A percentile compares a stretch with the other conserved stretches of the same genome.
These are phyloP conservation scores for Trematosphaeria pertusa DNA, from an alignment of 2,329 filamentous ascomycete species.

Conservation along the genomic window DNA sequence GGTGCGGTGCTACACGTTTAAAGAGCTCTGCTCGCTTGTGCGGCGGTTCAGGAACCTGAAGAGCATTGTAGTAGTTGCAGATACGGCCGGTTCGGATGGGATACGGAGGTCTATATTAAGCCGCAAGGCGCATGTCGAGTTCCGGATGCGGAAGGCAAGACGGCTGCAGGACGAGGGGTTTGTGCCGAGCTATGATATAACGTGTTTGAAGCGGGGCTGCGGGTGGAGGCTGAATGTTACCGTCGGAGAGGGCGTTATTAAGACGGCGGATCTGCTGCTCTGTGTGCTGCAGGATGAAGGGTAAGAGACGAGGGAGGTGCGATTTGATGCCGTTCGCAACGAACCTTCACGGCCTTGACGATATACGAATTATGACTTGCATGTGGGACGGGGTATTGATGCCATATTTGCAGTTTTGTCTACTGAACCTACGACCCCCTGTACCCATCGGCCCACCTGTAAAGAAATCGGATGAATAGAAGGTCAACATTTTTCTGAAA, in stretches of 20 bases:
- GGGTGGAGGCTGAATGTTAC: not conserved
- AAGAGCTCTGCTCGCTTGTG: constrained; percentile 8
- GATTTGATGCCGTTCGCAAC: not conserved
- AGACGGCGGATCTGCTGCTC: constrained; percentile 1
- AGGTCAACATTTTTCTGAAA: too few relatives aligned
- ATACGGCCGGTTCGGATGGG: not conserved
- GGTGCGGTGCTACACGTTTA: constrained; percentile 6
- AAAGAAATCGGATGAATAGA: too few relatives aligned
- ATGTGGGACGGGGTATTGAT: too few relatives aligned
- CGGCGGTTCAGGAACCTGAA: constrained; percentile 2
- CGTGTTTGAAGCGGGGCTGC: not conserved
- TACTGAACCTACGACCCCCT: too few relatives aligned
- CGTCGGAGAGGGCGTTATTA: not conserved
- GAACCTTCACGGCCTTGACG: too few relatives aligned
- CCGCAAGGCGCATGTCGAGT: constrained; percentile 6
- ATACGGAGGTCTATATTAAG: not conserved
- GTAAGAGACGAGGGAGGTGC: not conserved
- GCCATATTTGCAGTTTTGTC: too few relatives aligned
- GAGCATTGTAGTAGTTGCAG: not conserved
- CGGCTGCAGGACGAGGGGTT: constrained; percentile 6
- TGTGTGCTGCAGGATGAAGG: not conserved
- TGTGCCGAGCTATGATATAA: constrained; percentile 10
- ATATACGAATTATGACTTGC: too few relatives aligned
- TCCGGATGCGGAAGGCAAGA: constrained; percentile 8
- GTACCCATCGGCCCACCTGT: too few relatives aligned